These are phyloP conservation scores for Mucor piriformis DNA, from an alignment of 371 early-diverging fungal genomes.

Conservation along the genomic window DNA sequence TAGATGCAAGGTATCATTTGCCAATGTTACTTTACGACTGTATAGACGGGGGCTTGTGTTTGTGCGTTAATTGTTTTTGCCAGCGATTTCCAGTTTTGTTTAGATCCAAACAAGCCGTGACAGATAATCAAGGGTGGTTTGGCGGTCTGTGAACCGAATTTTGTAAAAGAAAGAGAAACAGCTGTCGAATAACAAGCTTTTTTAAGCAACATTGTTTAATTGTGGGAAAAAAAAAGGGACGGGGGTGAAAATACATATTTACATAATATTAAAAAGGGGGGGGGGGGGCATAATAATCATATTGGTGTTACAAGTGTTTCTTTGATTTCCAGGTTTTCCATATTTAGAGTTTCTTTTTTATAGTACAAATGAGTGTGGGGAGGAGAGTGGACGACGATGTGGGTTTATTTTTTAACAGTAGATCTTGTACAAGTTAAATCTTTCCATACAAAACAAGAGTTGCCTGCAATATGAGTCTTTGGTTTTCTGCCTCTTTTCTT, in stretches of 20 bases:
- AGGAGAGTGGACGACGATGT: no score
- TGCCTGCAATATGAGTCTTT: constrained; percentile 47
- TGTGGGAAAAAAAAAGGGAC: not conserved
- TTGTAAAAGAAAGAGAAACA: constrained; percentile 30
- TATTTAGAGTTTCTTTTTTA: not conserved
- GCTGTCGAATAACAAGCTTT: constrained; percentile 4
- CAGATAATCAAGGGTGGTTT: constrained; percentile 63
- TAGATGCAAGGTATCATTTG: not conserved
- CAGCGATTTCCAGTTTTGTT: constrained; percentile 92
- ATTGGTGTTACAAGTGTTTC: not conserved
- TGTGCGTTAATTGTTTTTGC: constrained; percentile 69
- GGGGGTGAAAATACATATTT: not conserved
- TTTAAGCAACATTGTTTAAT: no score
- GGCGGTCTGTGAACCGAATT: constrained; percentile 11
- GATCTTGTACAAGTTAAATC: constrained; percentile 9
- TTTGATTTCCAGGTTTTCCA: not conserved
- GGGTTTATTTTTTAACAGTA: not conserved
- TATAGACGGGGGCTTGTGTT: constrained; percentile 62
- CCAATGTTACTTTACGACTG: constrained; percentile 45
- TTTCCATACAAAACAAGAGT: constrained; percentile 53
- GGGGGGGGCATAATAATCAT: not conserved
- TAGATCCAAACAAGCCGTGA: constrained; percentile 94
- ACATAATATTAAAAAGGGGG: not conserved
- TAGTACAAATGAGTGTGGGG: not conserved
- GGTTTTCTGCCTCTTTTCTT: constrained; percentile 54